These are phyloP conservation scores for Alternaria metachromatica DNA, from an alignment of 2,329 filamentous ascomycete genomes.

Conservation along the genomic window DNA sequence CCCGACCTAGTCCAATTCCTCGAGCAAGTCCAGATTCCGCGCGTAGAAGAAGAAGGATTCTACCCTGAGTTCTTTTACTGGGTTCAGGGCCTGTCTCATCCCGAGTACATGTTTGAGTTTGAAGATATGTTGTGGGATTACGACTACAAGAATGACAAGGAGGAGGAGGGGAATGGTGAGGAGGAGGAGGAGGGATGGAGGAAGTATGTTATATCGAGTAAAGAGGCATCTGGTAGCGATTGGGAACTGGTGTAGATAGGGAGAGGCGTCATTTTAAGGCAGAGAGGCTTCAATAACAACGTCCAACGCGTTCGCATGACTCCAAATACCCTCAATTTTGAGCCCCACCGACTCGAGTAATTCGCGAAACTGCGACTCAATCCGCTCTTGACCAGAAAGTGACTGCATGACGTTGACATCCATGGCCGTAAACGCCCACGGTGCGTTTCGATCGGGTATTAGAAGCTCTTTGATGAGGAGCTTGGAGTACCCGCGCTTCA, in stretches of 20 bases:
- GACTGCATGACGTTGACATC: not conserved
- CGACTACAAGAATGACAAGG: not conserved
- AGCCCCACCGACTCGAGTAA: not conserved
- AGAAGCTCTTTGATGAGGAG: not conserved
- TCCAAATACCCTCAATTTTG: not conserved
- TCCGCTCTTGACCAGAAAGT: not conserved
- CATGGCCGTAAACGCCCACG: not conserved
- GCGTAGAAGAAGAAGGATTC: not conserved
- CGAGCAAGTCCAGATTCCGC: not conserved
- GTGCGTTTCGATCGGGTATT: not conserved
- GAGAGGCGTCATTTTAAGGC: not conserved
- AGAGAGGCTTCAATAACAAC: not conserved
- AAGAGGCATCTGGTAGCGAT: not conserved
- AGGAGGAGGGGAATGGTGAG: not conserved
- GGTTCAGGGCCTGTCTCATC: not conserved
- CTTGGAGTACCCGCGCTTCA: not conserved
- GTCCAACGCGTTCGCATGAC: not conserved
- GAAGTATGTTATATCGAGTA: not conserved
- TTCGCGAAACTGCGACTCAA: not conserved
- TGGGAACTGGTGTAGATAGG: not conserved
- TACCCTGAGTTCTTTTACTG: not conserved
- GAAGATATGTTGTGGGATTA: not conserved
- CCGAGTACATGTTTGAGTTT: not conserved
- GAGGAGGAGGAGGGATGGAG: slow-evolving; percentile 3
- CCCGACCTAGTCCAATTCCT: not conserved